Base-by-base conservation (phyloP, 441 rosid genomes). In the Syzygium malaccense region DNA sequence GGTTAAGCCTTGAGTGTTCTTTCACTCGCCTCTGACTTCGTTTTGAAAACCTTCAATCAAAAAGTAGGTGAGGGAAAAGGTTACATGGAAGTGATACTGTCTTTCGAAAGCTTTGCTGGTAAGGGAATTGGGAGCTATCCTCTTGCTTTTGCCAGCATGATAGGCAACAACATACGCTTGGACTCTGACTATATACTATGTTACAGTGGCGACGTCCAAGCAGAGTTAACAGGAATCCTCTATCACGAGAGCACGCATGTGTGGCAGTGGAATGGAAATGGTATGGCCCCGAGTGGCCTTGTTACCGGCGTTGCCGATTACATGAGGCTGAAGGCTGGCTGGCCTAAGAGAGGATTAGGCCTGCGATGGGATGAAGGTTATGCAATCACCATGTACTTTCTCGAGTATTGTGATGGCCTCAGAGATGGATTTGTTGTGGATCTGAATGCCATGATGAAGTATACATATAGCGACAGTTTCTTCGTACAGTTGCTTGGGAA, bases 201-300 rank as follows among this genome's bases (percentile, higher is more conserved):
- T 10, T 58, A 86, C 55, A 32, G 30, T 0, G 90, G 92, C 5
- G 89, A 92, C 62, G 53, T 91, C 4, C 80, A 2, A 78, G 71
- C 86, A 66, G 94, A 86, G 86, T 88, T 93, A 62, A 71, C 85
- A 0, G 94, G 95, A 8, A 91, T 94, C 8, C 79, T 93, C 20
- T 92, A 92, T 55, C 94, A 89, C 41, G 93, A 92, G 87, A 91
- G 89, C 68, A 90, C 88, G 2, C 90, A 88, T 15, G 54, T 89
- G 26, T 92, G 90, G 91, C 92, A 90, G 80, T 90, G 90, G 91
- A 71, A 85, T 53, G 92, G 92, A 4, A 49, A 86, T 4, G 91
- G 89, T 11, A 37, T 62, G 32, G 71, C 90, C 48, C 91, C 87
- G 0, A 78, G 84, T 6, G 88, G 92, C 9, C 86, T 92, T 53